These are phyloP conservation scores for Solanum aculeatissimum DNA, from an alignment of 305 asterid species.

Conservation along the genomic window DNA sequence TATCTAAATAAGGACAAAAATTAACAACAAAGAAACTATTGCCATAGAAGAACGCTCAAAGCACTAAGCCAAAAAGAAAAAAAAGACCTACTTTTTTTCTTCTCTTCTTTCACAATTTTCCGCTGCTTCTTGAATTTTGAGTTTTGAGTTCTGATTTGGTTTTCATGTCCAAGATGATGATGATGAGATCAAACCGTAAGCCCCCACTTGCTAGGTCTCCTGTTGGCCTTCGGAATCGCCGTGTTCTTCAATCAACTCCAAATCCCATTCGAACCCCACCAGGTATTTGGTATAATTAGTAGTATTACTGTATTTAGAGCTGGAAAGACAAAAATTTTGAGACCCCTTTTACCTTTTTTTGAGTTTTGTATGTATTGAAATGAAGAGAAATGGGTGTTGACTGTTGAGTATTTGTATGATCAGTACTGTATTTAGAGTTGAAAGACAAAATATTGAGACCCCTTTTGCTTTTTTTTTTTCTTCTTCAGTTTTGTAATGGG, in stretches of 20 bases:
- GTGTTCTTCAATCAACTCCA: slow-evolving; percentile 40
- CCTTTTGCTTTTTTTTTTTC: not conserved
- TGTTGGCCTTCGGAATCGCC: slow-evolving; percentile 50
- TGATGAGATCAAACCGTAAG: slow-evolving; percentile 59
- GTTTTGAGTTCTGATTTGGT: not conserved
- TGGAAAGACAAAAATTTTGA: not conserved
- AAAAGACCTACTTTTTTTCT: not conserved
- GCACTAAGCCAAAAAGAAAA: not conserved
- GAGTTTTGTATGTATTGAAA: not conserved
- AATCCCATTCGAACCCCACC: slow-evolving; percentile 34
- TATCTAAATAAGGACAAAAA: not conserved
- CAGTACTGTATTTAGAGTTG: not conserved
- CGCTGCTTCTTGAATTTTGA: not conserved
- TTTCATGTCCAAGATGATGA: slow-evolving; percentile 24
- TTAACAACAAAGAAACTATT: not conserved
- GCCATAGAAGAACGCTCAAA: not conserved
- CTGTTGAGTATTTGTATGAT: not conserved
- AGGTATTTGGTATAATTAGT: slow-evolving; percentile 12
- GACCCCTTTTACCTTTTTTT: not conserved
- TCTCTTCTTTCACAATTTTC: not conserved
- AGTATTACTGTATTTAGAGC: not conserved
- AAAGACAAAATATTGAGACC: not conserved
- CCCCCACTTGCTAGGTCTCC: slow-evolving; percentile 90
- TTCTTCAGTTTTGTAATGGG: not conserved
- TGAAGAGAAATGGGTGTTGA: not conserved